phyloP scores from a whole-genome alignment of 148 eudicot species.

The Chenopodium quinoa region DNA sequence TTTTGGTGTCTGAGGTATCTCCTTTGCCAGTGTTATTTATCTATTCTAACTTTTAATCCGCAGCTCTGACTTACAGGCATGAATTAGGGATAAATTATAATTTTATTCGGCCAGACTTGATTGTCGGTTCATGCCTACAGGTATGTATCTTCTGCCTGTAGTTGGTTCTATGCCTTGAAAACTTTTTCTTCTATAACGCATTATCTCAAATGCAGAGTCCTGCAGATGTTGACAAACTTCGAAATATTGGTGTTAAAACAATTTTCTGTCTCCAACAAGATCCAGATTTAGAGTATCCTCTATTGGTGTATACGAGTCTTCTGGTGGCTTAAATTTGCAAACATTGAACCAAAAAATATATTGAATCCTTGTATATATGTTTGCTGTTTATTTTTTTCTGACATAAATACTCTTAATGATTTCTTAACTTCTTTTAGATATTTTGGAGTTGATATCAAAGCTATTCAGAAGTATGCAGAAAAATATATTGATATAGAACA shows the following conservation, averaged over 20 bases:
- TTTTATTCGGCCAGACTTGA: conserved; percentile 89
- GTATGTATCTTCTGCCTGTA: conserved; percentile 33
- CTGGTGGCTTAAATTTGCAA: neutral
- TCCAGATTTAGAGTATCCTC: conserved; percentile 95
- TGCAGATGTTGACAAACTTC: conserved; percentile 89
- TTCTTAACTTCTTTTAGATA: conserved; percentile 63
- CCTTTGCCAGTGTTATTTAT: neutral
- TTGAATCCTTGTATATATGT: neutral
- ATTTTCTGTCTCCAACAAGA: conserved; percentile 92
- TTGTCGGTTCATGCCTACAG: conserved; percentile 98
- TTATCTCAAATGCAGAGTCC: conserved; percentile 59
- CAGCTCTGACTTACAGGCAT: conserved; percentile 92
- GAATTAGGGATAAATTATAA: conserved; percentile 93
- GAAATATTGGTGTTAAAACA: conserved; percentile 75
- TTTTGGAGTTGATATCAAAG: conserved; percentile 82
- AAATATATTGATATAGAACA: conserved; percentile 73
- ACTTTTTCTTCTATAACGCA: conserved; percentile 15
- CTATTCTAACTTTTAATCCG: conserved; percentile 13
- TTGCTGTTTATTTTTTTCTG: neutral
- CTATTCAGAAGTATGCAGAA: conserved; percentile 71
- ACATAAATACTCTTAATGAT: neutral
- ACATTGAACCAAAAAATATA: neutral
- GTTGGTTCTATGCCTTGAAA: neutral
- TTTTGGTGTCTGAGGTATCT: neutral
- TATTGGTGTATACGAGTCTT: conserved; percentile 29